These are phyloP conservation scores for Erysimum cheiranthoides DNA, from an alignment of 345 rosid species.

Conservation along the genomic window DNA sequence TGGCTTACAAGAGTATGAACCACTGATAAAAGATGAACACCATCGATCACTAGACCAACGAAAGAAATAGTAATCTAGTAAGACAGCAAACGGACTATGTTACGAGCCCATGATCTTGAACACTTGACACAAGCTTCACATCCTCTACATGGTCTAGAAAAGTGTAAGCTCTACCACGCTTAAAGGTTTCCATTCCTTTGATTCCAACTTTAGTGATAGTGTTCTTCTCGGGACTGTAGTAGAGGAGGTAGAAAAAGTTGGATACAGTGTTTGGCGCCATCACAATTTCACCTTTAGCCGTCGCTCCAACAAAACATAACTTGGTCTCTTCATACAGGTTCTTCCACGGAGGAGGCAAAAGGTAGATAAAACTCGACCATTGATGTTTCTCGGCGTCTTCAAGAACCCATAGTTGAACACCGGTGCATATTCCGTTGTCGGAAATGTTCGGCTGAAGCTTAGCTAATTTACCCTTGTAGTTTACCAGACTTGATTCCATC, in stretches of 20 bases:
- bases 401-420: constrained; percentile 22
- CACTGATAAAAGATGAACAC: neutral
- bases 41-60: neutral
- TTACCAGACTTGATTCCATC: neutral
- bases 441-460: neutral
- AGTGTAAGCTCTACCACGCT: neutral
- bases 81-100: neutral
- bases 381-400: neutral
- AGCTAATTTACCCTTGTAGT: constrained; percentile 32
- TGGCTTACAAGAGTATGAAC: neutral
- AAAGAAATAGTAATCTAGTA: neutral
- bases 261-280: neutral
- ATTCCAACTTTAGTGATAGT: neutral
- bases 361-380: constrained; percentile 7
- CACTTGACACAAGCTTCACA: constrained; percentile 5
- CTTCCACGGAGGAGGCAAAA: neutral
- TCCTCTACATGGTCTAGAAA: constrained; percentile 33
- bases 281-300: constrained; percentile 21
- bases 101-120: neutral
- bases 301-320: constrained; percentile 10
- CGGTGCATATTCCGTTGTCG: neutral
- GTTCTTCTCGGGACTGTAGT: constrained; percentile 1
- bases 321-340: neutral
- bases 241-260: constrained; percentile 7
- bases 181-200: constrained; percentile 13